These are phyloP conservation scores for Solanum commersonii DNA, from an alignment of 257 asterid genomes.

Conservation along the genomic window DNA sequence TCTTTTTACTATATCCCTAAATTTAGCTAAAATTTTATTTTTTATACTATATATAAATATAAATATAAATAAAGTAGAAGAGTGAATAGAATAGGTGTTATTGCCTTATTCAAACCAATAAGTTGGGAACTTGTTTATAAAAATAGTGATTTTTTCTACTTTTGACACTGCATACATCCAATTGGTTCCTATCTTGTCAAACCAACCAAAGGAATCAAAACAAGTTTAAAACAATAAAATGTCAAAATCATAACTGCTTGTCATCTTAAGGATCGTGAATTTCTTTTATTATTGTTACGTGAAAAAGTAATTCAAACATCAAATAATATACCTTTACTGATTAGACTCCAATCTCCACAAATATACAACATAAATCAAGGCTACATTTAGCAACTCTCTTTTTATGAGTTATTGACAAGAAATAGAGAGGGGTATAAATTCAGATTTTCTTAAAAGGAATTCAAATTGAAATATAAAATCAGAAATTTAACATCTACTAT, in stretches of 20 bases:
- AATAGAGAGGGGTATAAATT: not conserved
- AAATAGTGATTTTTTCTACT: conserved; percentile 8
- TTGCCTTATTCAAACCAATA: conserved; percentile 13
- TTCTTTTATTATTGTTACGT: not conserved
- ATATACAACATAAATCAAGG: conserved; percentile 2
- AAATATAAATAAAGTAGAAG: not conserved
- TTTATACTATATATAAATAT: not conserved
- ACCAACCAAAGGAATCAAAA: conserved; percentile 21
- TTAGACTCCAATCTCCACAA: not conserved
- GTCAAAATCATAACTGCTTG: conserved; percentile 21
- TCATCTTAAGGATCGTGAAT: not conserved
- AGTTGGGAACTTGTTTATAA: conserved; percentile 13
- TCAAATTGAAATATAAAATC: no score
- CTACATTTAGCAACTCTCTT: conserved; percentile 7
- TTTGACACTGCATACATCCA: conserved; percentile 15
- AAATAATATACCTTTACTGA: conserved; percentile 14
- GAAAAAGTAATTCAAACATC: not conserved
- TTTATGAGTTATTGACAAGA: conserved; percentile 6
- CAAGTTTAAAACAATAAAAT: conserved; percentile 6
- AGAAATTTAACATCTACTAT: no score
- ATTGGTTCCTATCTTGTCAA: conserved; percentile 9
- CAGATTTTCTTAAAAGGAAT: no score
- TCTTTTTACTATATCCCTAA: not conserved
- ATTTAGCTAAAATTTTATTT: not conserved
- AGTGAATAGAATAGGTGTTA: not conserved